Base-by-base conservation (phyloP, 257 asterid species). In the Nicotiana knightiana region DNA sequence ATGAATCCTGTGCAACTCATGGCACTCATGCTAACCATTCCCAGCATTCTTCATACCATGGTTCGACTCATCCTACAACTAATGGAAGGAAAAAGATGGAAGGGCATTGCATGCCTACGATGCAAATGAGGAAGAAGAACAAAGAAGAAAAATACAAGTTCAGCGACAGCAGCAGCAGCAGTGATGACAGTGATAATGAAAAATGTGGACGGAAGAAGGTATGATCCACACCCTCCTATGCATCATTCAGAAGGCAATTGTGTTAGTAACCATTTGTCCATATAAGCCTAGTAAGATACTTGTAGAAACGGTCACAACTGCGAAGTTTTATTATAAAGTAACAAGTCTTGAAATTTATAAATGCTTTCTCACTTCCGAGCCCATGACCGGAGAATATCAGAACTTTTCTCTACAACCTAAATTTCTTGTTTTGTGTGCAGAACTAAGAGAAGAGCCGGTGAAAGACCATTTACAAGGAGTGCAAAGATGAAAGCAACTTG, bases 51-150 rank as follows among this genome's bases (percentile, higher is more conserved):
- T 55, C 79, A 21, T 46, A 32, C 61, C 53, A 16, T 9, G 63
- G 58, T 26, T 75, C 71, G 62, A 61, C 46, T 51, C 55, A 39
- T 66, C 43, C 63, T 16, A 75, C 63, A 75, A 75, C 63, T 51
- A 75, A 51, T 75, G 43, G 80, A 73, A 75, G 16, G 80, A 75
- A 75, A 75, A 75, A 81, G 78, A 81, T 6, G 78, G 76, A 81
- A 81, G 83, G 12, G 67, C 77, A 37, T 58, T 81, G 75, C 63
- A 70, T 81, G 83, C 77, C 61, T 37, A 66, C 11, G 80, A 48
- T 75, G 80, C 54, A 71, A 71, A 53, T 81, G 64, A 70, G 83
- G 78, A 81, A 54, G 81, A 77, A 77, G 76, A 66, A 81, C 66
- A 57, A 66, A 57, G 33, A 57, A 26, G 83, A 66, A 81, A 57